These are phyloP conservation scores for Melampsora larici-populina DNA, from an alignment of 1,284 basidiomycete species.

Conservation along the genomic window DNA sequence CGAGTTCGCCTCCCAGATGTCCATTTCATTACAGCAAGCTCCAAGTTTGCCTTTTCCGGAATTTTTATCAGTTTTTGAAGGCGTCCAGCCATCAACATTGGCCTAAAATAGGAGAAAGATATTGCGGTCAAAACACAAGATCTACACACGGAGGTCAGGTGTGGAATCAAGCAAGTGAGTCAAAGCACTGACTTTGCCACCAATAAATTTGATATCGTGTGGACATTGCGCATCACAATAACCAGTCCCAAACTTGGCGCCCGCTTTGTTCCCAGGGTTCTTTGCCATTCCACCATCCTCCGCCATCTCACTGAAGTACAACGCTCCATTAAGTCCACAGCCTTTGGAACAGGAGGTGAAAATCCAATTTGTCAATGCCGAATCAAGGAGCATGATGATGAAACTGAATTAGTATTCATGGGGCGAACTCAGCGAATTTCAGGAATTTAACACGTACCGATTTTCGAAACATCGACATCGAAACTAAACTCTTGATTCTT, in stretches of 20 bases:
- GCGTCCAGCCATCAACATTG: slow-evolving; percentile 49
- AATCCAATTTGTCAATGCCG: too few relatives aligned
- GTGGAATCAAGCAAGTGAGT: neutral
- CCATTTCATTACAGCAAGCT: slow-evolving; percentile 54
- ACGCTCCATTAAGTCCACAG: slow-evolving; percentile 53
- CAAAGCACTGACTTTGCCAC: slow-evolving; percentile 57
- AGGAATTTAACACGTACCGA: neutral
- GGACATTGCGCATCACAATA: slow-evolving; percentile 55
- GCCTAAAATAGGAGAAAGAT: slow-evolving; percentile 53
- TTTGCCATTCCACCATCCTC: slow-evolving; percentile 47
- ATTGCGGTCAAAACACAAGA: neutral
- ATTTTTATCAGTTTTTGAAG: slow-evolving; percentile 48
- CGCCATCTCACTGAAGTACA: slow-evolving; percentile 55
- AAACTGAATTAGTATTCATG: too few relatives aligned
- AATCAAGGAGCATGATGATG: too few relatives aligned
- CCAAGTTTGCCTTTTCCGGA: slow-evolving; percentile 57
- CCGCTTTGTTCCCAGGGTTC: slow-evolving; percentile 16
- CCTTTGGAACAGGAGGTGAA: too few relatives aligned
- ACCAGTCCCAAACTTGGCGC: slow-evolving; percentile 45
- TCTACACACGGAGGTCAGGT: too few relatives aligned
- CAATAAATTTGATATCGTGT: slow-evolving; percentile 62
- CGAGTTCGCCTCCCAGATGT: slow-evolving; percentile 36
- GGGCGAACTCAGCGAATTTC: too few relatives aligned
- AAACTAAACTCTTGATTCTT: slow-evolving; percentile 37
- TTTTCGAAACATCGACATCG: slow-evolving; percentile 33